A percentile compares a stretch with the other conserved stretches of the same genome.
These are phyloP conservation scores for Fusarium oxysporum DNA, from an alignment of 2,329 filamentous ascomycete species.

Conservation along the genomic window DNA sequence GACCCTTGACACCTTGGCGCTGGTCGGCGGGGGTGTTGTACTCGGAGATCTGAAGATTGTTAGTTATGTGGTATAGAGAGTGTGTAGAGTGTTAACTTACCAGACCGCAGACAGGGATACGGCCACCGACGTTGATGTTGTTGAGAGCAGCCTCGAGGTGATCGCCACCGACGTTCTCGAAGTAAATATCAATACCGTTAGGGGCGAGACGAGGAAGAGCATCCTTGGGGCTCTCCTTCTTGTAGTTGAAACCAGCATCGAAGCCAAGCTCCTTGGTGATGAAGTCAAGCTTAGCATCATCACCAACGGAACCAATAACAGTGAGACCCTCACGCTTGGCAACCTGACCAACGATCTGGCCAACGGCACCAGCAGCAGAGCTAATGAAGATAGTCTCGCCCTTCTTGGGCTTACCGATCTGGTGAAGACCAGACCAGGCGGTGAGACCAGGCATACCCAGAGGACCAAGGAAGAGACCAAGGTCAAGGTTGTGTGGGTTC, in stretches of 20 bases:
- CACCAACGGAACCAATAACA: constrained; percentile 84
- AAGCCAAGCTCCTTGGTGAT: constrained; percentile 63
- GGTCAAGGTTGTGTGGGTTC: constrained; percentile 76
- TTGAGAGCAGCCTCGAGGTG: constrained; percentile 61
- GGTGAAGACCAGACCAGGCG: constrained; percentile 75
- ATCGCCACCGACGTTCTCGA: constrained; percentile 65
- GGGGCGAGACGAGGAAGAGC: constrained; percentile 79
- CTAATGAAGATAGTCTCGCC: constrained; percentile 85
- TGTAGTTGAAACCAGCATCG: constrained; percentile 84
- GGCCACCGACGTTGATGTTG: constrained; percentile 69
- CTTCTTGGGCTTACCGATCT: constrained; percentile 71
- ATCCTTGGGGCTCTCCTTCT: constrained; percentile 77
- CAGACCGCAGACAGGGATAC: constrained; percentile 75
- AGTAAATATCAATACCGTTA: constrained; percentile 78
- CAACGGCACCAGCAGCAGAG: constrained; percentile 83
- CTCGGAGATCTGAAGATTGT: constrained; percentile 56
- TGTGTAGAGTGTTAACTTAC: constrained; percentile 45
- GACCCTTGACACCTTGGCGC: constrained; percentile 73
- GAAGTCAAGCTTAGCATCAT: constrained; percentile 82
- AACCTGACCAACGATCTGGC: constrained; percentile 84
- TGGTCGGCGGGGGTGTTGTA: constrained; percentile 73
- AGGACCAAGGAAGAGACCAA: constrained; percentile 76
- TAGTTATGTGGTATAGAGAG: neutral
- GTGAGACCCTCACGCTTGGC: constrained; percentile 83
- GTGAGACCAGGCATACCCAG: constrained; percentile 73